phyloP scores from a whole-genome alignment of 371 early-diverging fungal genomes.

The Thermomucor indicae-seudaticae region DNA sequence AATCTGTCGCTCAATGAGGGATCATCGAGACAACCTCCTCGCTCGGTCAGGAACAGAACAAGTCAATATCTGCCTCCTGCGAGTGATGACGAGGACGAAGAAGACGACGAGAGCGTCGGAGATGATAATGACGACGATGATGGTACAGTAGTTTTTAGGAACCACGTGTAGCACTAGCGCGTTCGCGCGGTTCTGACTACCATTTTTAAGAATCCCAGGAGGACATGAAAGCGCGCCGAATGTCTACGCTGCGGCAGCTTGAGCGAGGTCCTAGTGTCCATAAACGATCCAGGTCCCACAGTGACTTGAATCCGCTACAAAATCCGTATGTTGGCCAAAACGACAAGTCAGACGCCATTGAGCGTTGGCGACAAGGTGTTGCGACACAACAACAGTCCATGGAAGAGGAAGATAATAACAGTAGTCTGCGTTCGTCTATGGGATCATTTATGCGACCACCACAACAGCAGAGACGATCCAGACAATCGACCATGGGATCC shows the following conservation, averaged over 20 bases:
- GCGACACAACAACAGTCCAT: background rate
- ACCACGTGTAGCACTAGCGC: slow-evolving; percentile 3
- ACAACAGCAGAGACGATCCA: slow-evolving; percentile 12
- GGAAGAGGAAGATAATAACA: too few species aligned
- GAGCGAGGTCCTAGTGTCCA: slow-evolving; percentile 23
- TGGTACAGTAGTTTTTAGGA: too few species aligned
- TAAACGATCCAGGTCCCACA: slow-evolving; percentile 17
- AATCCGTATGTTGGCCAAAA: slow-evolving; percentile 5
- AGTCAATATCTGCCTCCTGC: background rate
- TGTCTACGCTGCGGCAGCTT: slow-evolving; percentile 22
- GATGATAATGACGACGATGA: slow-evolving; percentile 4
- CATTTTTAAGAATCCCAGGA: too few species aligned
- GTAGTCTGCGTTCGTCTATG: too few species aligned
- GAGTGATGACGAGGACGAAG: slow-evolving; percentile 17
- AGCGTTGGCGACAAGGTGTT: slow-evolving; percentile 24
- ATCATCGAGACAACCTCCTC: background rate
- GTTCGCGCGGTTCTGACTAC: background rate
- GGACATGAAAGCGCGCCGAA: slow-evolving; percentile 15
- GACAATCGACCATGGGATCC: slow-evolving; percentile 28
- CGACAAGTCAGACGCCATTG: slow-evolving; percentile 18
- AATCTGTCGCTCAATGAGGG: too few species aligned
- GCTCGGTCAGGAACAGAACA: background rate
- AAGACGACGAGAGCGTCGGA: slow-evolving; percentile 3
- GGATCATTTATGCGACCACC: background rate
- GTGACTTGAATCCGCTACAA: slow-evolving; percentile 43